Percentiles rank a stretch among this genome's conserved stretches.
These are phyloP conservation scores for Shiraia bambusicola DNA, from an alignment of 2,329 filamentous ascomycete genomes.

Conservation along the genomic window DNA sequence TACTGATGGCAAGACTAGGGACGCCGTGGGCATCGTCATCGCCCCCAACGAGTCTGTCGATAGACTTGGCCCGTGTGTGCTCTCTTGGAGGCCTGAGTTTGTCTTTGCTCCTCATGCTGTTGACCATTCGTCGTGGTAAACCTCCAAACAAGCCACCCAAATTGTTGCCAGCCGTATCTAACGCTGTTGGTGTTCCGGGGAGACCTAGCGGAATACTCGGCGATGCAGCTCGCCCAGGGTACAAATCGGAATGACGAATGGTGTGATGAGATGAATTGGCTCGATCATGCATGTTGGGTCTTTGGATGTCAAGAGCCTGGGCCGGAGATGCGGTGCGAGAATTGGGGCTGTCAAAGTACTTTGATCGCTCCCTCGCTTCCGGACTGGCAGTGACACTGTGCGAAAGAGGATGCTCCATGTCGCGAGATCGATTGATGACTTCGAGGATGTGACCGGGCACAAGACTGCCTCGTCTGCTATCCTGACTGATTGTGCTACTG, in stretches of 20 bases:
- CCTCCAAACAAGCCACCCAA: conserved; percentile 51
- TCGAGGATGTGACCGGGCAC: conserved; percentile 60
- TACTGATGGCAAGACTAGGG: conserved; percentile 65
- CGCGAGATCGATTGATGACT: conserved; percentile 52
- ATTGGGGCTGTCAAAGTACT: conserved; percentile 40
- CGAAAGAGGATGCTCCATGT: conserved; percentile 70
- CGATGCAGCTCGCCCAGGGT: conserved; percentile 35
- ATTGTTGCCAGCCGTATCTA: conserved; percentile 47
- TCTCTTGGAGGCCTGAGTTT: conserved; percentile 48
- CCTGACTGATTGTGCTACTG: conserved; percentile 57
- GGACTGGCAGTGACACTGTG: conserved; percentile 74
- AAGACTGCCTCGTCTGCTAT: conserved; percentile 58
- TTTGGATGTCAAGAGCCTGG: conserved; percentile 28
- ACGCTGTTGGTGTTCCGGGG: conserved; percentile 46
- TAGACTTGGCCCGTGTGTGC: conserved; percentile 58
- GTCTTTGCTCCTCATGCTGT: conserved; percentile 47
- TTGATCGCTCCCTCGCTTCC: conserved; percentile 47
- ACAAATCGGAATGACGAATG: conserved; percentile 46
- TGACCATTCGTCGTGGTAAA: conserved; percentile 50
- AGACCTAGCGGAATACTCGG: conserved; percentile 47
- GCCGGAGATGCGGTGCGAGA: conserved; percentile 47
- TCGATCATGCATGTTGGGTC: conserved; percentile 40
- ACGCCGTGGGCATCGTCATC: conserved; percentile 65
- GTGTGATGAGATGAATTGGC: conserved; percentile 50
- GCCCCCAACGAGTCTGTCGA: conserved; percentile 62